phyloP scores from a whole-genome alignment of 371 early-diverging fungal species.

The Mortierella sp. region DNA sequence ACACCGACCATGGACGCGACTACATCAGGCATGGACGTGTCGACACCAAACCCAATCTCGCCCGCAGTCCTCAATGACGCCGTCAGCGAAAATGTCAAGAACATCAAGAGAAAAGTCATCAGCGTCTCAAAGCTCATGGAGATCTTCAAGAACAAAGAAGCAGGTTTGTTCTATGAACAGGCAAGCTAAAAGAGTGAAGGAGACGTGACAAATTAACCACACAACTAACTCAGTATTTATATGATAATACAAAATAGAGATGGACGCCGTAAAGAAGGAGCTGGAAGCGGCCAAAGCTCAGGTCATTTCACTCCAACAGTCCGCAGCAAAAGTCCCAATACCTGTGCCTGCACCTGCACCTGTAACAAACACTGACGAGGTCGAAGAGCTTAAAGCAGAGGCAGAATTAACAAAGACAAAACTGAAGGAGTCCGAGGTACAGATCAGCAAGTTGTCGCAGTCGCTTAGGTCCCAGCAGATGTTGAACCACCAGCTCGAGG shows the following conservation, averaged over 20 bases:
- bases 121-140: slow-evolving; percentile 32
- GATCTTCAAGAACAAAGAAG: slow-evolving; percentile 39
- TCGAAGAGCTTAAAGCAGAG: slow-evolving; percentile 11
- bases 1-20: slow-evolving; percentile 15
- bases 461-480: slow-evolving; percentile 26
- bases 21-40: slow-evolving; percentile 1
- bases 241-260: slow-evolving; percentile 10
- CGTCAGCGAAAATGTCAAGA: slow-evolving; percentile 39
- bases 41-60: not conserved
- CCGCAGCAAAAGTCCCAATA: not conserved
- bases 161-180: not conserved
- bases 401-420: slow-evolving; percentile 16
- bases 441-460: slow-evolving; percentile 3
- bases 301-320: not conserved
- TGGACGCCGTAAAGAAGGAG: slow-evolving; percentile 17
- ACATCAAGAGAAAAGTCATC: slow-evolving; percentile 45
- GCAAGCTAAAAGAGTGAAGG: not conserved
- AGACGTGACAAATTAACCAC: not conserved
- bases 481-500: slow-evolving; percentile 33
- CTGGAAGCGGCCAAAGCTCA: slow-evolving; percentile 10
- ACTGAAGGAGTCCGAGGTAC: slow-evolving; percentile 20
- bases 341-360: not conserved
- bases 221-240: not conserved
- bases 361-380: not conserved
- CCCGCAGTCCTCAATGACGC: not conserved